Percentiles rank a stretch among this genome's conserved stretches.
Conservation (phyloP, 148 eudicot species). For the Rhododendron simsii region DNA sequence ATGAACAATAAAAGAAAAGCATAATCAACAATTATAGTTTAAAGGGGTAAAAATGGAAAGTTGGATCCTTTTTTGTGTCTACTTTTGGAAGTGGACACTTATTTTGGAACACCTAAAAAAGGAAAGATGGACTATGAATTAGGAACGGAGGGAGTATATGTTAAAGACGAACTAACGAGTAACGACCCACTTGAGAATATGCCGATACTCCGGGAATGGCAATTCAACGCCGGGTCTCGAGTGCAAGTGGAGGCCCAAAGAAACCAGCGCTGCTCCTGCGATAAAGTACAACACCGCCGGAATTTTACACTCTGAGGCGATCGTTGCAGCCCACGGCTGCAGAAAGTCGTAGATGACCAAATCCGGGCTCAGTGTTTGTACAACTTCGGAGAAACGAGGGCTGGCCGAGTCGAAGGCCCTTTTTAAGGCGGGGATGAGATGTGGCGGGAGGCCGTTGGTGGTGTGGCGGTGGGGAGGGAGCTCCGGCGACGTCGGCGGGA, state of each 20-base stretch:
- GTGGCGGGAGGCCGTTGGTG: conserved; percentile 33
- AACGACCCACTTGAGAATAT: too few species aligned
- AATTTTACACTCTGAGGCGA: background rate
- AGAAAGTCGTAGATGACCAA: conserved; percentile 24
- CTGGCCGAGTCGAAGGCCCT: conserved; percentile 5
- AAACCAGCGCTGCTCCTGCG: conserved; percentile 1
- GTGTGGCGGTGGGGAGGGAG: conserved; percentile 26
- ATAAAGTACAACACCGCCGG: conserved; percentile 21
- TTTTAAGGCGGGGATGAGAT: conserved; percentile 19
- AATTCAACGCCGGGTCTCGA: background rate
- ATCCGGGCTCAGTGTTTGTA: conserved; percentile 11
- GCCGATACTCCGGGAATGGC: conserved; percentile 5
- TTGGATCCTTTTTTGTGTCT: too few species aligned
- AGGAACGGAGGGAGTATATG: too few species aligned
- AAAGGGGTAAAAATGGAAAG: too few species aligned
- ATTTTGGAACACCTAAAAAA: too few species aligned
- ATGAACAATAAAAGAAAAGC: too few species aligned
- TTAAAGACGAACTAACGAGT: too few species aligned
- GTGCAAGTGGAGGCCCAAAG: conserved; percentile 1
- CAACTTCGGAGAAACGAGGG: background rate
- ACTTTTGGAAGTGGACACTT: too few species aligned
- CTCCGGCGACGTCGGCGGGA: too few species aligned
- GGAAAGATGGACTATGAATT: too few species aligned
- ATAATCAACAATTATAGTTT: too few species aligned
- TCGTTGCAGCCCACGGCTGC: conserved; percentile 21